Evolutionary conservation across 768 basidiomycete genomes (phyloP), one percentile per base, ranked within the genome.

Genomic region (Russula lepida): DNA sequence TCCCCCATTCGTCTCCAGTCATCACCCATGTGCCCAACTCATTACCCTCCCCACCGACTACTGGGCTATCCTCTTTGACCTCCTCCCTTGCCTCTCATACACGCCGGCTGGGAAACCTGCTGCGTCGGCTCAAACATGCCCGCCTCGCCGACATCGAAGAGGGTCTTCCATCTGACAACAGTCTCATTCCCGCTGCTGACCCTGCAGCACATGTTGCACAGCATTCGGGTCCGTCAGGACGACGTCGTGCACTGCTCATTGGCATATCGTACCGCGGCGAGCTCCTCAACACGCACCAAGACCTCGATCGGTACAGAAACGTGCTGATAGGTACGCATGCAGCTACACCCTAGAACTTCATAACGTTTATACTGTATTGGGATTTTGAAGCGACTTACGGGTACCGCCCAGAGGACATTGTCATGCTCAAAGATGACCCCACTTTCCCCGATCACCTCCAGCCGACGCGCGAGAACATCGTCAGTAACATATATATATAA

Each of bases 231-330:
- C 23, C 17, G 23, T 49, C 48, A 27, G 44, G 35, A 12, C 51
- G 56, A 17, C 48, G 54, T 0, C 63, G 63, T 30, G 66, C 66
- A 27, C 56, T 67, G 32, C 65, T 67, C 48, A 51, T 67, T 47
- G 64, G 65, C 56, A 67, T 67, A 28, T 30, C 55, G 9, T 67
- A 67, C 48, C 39, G 35, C 39, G 58, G 54, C n/a, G 52, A 56
- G 58, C 65, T 67, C 43, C 49, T 47, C 51, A 60, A 55, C n/a
- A 56, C 66, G 1, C 66, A 67, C 47, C 33, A 60, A 37, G 66
- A 67, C 33, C 61, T 66, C 2, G 57, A 57, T 46, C 54, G 57
- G 44, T 67, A 58, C 37, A 54, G 54, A 27, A 51, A 32, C 32
- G 56, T 63, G 39, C 59, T 50, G 32, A 56, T 62, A 6, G 61